These are phyloP conservation scores for Triticum timopheevii DNA, from an alignment of 176 grass and related monocot genomes.

Conservation along the genomic window DNA sequence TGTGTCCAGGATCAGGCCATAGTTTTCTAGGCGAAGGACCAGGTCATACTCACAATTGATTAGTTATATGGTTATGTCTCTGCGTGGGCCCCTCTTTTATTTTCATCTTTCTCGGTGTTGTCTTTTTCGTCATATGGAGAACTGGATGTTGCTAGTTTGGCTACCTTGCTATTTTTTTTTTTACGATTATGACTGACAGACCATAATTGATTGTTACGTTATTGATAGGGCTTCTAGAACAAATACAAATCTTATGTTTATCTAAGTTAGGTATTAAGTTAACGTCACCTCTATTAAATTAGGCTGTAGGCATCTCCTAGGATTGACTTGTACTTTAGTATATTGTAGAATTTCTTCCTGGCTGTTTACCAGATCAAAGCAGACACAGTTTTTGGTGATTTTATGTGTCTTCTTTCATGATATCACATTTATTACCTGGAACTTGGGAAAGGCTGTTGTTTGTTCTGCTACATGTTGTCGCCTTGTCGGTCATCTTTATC, in stretches of 20 bases:
- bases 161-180: background rate
- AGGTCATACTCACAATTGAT: background rate
- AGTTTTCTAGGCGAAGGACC: too few relatives aligned
- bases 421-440: background rate
- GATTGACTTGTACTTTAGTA: conserved; percentile 22
- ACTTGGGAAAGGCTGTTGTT: conserved; percentile 15
- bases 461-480: background rate
- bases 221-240: conserved; percentile 30
- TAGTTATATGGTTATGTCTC: background rate
- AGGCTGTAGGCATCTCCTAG: background rate
- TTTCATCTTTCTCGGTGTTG: conserved; percentile 15
- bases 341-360: conserved; percentile 6
- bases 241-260: background rate
- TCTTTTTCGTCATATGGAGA: background rate
- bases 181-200: conserved; percentile 25
- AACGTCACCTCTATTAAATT: conserved; percentile 23
- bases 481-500: background rate
- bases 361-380: conserved; percentile 19
- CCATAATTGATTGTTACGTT: conserved; percentile 14
- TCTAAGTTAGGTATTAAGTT: conserved; percentile 24
- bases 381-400: background rate
- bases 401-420: conserved; percentile 16
- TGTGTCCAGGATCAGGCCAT: conserved; percentile 6
- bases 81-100: background rate
- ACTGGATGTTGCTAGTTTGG: conserved; percentile 13